phyloP scores from a whole-genome alignment of 202 grass and related monocot species.

The Panicum virgatum region DNA sequence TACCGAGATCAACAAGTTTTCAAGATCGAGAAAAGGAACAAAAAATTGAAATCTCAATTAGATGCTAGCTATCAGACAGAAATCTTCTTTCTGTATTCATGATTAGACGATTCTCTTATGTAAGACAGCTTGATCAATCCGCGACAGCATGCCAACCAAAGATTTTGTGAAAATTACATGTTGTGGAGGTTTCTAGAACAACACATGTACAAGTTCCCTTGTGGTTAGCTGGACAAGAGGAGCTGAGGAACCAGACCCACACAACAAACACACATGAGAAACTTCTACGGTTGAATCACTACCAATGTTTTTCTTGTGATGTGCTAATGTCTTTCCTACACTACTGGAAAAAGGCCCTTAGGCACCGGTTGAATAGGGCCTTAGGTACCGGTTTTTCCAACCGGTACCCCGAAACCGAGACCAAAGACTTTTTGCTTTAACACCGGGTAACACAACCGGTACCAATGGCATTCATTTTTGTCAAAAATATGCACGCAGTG shows the following conservation, averaged over 20 bases:
- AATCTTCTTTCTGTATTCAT: not conserved
- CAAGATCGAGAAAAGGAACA: not conserved
- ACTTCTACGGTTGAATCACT: not conserved
- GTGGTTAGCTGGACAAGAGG: not conserved
- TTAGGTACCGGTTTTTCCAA: too few species aligned
- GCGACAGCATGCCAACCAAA: not conserved
- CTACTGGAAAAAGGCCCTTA: too few species aligned
- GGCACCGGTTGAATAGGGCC: too few species aligned
- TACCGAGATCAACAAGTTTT: not conserved
- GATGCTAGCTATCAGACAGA: not conserved
- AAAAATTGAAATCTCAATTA: not conserved
- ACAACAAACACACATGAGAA: not conserved
- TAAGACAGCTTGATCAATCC: not conserved
- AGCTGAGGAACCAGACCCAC: not conserved
- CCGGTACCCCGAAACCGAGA: too few species aligned
- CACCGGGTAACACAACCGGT: too few species aligned
- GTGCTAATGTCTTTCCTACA: not conserved
- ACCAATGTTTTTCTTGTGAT: not conserved
- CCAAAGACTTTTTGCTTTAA: too few species aligned
- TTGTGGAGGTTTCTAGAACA: not conserved
- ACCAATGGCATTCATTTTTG: too few species aligned
- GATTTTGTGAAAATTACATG: constrained; percentile 14
- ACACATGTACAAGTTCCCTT: not conserved
- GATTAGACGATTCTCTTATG: constrained; percentile 18
- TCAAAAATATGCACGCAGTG: too few species aligned